Conservation (phyloP, 2,329 filamentous ascomycete genomes). For the Fusarium sp. region DNA sequence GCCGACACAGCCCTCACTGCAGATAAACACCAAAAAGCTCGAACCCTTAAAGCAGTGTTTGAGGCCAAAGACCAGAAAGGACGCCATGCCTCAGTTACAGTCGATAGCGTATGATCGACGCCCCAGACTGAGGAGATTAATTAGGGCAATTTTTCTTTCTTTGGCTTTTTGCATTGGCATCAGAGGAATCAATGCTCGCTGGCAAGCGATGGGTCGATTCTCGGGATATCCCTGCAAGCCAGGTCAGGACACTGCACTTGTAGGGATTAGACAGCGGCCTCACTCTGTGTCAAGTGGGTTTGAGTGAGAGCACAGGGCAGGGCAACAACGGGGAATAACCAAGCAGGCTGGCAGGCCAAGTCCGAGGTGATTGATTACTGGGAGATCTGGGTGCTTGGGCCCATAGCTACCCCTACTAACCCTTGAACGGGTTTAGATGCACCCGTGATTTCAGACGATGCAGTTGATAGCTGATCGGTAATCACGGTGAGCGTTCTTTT, state of each 20-base stretch:
- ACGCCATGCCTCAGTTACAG: slow-evolving; percentile 46
- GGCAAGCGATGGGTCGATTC: slow-evolving; percentile 39
- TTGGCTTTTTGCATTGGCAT: slow-evolving; percentile 33
- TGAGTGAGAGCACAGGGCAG: slow-evolving; percentile 17
- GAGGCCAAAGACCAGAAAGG: slow-evolving; percentile 3
- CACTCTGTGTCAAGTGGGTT: slow-evolving; percentile 42
- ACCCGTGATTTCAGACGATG: slow-evolving; percentile 42
- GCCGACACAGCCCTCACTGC: background rate
- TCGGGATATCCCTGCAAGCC: slow-evolving; percentile 34
- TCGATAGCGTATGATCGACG: slow-evolving; percentile 49
- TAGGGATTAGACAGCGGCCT: slow-evolving; percentile 32
- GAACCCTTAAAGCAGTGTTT: slow-evolving; percentile 34
- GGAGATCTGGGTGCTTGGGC: slow-evolving; percentile 35
- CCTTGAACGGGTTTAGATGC: slow-evolving; percentile 21
- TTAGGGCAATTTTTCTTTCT: slow-evolving; percentile 17
- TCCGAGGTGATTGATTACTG: slow-evolving; percentile 15
- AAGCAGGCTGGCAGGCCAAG: no score
- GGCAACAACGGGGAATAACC: slow-evolving; percentile 26
- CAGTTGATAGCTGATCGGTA: slow-evolving; percentile 33
- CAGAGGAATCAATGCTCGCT: slow-evolving; percentile 46
- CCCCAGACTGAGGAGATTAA: slow-evolving; percentile 44
- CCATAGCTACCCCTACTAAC: background rate
- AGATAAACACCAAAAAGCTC: slow-evolving; percentile 4
- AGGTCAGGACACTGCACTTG: background rate
- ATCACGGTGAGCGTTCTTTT: slow-evolving; percentile 34